Conservation (phyloP, 768 basidiomycete genomes). For the Tephrocybe sp. region DNA sequence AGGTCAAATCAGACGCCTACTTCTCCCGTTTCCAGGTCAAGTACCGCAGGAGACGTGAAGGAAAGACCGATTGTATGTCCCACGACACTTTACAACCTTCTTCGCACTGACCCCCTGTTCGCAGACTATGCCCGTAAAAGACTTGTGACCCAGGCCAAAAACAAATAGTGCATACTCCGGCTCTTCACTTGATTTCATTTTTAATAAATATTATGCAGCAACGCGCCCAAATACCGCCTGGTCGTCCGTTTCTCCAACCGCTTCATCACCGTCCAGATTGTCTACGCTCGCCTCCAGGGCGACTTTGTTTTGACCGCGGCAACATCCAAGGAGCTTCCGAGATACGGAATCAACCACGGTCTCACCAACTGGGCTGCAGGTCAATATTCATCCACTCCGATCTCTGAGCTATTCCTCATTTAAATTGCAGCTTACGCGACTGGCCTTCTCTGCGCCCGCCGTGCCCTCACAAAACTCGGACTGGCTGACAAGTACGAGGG, state of each 20-base stretch:
- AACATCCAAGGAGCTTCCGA: conserved; percentile 86
- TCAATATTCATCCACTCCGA: conserved; percentile 29
- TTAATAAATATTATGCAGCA: conserved; percentile 41
- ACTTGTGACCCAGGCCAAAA: conserved; percentile 97
- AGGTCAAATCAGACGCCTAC: conserved; percentile 95
- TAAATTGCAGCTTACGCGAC: conserved; percentile 82
- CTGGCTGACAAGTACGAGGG: conserved; percentile 98
- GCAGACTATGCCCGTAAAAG: conserved; percentile 97
- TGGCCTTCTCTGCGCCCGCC: conserved; percentile 92
- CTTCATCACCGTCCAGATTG: conserved; percentile 92
- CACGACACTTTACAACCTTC: background rate
- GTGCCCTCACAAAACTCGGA: conserved; percentile 92
- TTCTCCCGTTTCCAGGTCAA: conserved; percentile 99
- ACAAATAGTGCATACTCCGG: conserved; percentile 79
- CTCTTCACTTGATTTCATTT: no score
- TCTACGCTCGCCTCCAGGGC: conserved; percentile 96
- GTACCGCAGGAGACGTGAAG: conserved; percentile 95
- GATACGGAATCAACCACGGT: conserved; percentile 97
- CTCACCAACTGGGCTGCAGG: conserved; percentile 99
- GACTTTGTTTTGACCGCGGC: conserved; percentile 92
- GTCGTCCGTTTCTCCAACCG: conserved; percentile 99
- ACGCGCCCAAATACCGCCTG: conserved; percentile 96
- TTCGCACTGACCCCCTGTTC: conserved; percentile 13
- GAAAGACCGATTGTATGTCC: conserved; percentile 94
- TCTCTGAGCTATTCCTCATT: background rate